Conservation (phyloP, 345 rosid genomes). For the Pugionium dolabratum region DNA sequence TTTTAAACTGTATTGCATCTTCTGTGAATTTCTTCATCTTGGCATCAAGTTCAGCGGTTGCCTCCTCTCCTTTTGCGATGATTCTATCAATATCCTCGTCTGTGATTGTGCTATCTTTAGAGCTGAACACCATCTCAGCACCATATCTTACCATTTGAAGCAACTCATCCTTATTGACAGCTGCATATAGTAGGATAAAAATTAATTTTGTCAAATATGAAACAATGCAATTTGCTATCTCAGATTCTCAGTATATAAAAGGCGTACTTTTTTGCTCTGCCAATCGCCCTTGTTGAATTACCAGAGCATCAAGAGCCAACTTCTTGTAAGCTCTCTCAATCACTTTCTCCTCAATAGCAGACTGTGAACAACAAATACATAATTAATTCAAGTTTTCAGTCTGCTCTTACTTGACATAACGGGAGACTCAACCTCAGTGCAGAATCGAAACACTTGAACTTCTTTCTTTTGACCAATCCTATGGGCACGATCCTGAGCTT, state of each 20-base stretch:
- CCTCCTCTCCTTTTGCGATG: conserved; percentile 99
- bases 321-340: conserved; percentile 98
- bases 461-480: conserved; percentile 99
- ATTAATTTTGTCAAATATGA: conserved; percentile 1
- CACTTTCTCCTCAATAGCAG: conserved; percentile 97
- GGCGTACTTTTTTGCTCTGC: conserved; percentile 95
- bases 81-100: conserved; percentile 99
- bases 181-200: conserved; percentile 43
- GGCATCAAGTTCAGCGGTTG: conserved; percentile 98
- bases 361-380: conserved; percentile 54
- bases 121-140: conserved; percentile 99
- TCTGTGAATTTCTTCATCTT: conserved; percentile 99
- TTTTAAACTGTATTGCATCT: conserved; percentile 94
- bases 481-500: conserved; percentile 99
- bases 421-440: conserved; percentile 74
- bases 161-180: conserved; percentile 98
- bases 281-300: conserved; percentile 93
- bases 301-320: conserved; percentile 97
- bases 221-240: background rate
- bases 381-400: background rate
- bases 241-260: background rate
- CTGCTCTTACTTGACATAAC: conserved; percentile 8
- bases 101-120: conserved; percentile 97
- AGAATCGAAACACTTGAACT: conserved; percentile 98
- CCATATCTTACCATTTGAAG: conserved; percentile 99